Evolutionary conservation across 495 filamentous ascomycete species (phyloP), one percentile per base, ranked within the genome.

Genomic region (Penicillium pancosmium): DNA sequence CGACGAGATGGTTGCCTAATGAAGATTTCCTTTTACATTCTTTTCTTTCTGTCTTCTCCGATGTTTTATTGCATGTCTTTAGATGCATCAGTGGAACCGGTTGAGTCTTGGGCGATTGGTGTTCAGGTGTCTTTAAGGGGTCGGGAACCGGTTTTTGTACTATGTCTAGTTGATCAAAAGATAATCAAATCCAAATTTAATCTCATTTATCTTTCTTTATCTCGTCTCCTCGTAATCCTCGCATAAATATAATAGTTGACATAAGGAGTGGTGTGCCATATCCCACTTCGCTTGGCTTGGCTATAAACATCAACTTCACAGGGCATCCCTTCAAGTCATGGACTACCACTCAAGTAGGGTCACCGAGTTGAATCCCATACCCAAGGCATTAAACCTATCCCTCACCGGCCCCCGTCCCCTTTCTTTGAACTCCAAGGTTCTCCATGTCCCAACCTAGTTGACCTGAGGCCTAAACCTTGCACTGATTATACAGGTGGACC

Each of bases 1-100:
- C 31, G 81, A 75, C 59, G 82, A 86, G 54, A 85, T 86, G 77
- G 83, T 82, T 47, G 64, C 72, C 55, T 79, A 71, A 73, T 59
- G 38, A 21, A 41, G 43, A 38, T 23, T 13, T 53, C 38, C 19
- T 36, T 25, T 56, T 41, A 40, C 19, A 57, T 52, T 57, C 35
- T 12, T 66, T 44, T 44, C 16, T 16, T 25, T 60, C 50, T 35
- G 53, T 64, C 52, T 40, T 51, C 44, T 57, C 47, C 41, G 25
- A 46, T 67, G 61, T 54, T 52, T 50, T 9, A 50, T 46, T 65
- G 33, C 56, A 54, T 49, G 54, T 61, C 23, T 60, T n/a, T 44
- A 55, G 57, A 55, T 70, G 66, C 68, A 70, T 70, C 50, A 61
- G 48, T 58, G 56, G 54, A 66, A 58, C 57, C 51, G 65, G 61